phyloP scores from a whole-genome alignment of 148 eudicot genomes.

The Euryodendron excelsum region DNA sequence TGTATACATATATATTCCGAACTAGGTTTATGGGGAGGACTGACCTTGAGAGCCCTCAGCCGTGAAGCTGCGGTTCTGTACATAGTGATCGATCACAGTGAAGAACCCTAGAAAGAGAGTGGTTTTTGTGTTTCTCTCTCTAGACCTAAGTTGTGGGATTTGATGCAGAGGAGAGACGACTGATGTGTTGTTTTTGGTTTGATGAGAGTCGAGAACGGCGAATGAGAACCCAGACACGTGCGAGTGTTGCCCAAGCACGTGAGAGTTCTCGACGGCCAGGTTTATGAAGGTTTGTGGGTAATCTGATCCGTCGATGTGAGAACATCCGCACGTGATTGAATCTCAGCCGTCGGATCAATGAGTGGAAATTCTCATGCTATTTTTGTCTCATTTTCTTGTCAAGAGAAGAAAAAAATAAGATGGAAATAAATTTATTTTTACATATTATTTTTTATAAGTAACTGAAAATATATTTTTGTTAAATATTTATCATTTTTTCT shows the following conservation, averaged over 20 bases:
- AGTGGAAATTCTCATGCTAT: too few species aligned
- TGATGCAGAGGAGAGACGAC: background rate
- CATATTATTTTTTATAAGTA: too few species aligned
- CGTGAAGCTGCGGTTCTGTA: constrained; percentile 42
- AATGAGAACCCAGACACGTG: constrained; percentile 3
- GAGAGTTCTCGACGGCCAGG: background rate
- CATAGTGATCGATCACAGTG: constrained; percentile 19
- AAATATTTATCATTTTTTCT: too few species aligned
- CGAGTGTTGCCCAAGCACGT: background rate
- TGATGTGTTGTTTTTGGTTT: background rate
- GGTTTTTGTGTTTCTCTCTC: background rate
- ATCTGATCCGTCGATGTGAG: background rate
- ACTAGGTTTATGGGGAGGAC: background rate
- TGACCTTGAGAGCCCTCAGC: constrained; percentile 37
- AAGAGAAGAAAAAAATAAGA: too few species aligned
- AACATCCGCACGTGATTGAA: background rate
- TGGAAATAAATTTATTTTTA: too few species aligned
- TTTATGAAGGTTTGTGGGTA: background rate
- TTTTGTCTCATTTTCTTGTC: too few species aligned
- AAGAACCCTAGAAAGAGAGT: constrained; percentile 11
- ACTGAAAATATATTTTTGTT: too few species aligned
- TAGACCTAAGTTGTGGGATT: background rate
- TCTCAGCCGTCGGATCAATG: background rate
- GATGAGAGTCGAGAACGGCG: background rate
- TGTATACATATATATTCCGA: background rate